These are phyloP conservation scores for Penicillium salamii DNA, from an alignment of 495 filamentous ascomycete species.

Conservation along the genomic window DNA sequence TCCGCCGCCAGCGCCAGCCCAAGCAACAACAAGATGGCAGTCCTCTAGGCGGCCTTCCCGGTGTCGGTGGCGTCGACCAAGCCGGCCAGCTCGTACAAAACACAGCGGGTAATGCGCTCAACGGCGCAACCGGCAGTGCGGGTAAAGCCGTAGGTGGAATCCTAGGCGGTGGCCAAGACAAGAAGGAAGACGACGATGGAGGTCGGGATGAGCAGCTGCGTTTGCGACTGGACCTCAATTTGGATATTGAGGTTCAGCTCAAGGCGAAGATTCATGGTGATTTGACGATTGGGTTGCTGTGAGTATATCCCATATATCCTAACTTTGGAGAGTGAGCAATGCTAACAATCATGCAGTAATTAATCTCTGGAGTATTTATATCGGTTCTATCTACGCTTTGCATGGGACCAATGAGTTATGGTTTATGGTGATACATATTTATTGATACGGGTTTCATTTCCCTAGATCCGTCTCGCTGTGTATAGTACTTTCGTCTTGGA, in stretches of 20 bases:
- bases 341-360: conserved; percentile 17
- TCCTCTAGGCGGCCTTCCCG: conserved; percentile 50
- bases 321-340: not conserved
- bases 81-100: conserved; percentile 57
- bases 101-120: conserved; percentile 60
- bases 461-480: conserved; percentile 14
- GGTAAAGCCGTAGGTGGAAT: conserved; percentile 57
- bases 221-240: conserved; percentile 76
- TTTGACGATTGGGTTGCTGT: conserved; percentile 82
- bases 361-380: conserved; percentile 13
- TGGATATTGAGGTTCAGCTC: conserved; percentile 85
- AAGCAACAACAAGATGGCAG: conserved; percentile 39
- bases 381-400: conserved; percentile 6
- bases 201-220: conserved; percentile 69
- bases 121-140: conserved; percentile 52
- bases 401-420: conserved; percentile 3
- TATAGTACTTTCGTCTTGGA: conserved; percentile 17
- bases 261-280: conserved; percentile 94
- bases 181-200: conserved; percentile 41
- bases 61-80: conserved; percentile 58
- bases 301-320: conserved; percentile 40
- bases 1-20: conserved; percentile 26
- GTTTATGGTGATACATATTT: conserved; percentile 14
- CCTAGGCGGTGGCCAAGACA: conserved; percentile 32
- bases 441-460: conserved; percentile 7